Conservation (phyloP, 495 filamentous ascomycete species). For the Articulospora tetracladia region DNA sequence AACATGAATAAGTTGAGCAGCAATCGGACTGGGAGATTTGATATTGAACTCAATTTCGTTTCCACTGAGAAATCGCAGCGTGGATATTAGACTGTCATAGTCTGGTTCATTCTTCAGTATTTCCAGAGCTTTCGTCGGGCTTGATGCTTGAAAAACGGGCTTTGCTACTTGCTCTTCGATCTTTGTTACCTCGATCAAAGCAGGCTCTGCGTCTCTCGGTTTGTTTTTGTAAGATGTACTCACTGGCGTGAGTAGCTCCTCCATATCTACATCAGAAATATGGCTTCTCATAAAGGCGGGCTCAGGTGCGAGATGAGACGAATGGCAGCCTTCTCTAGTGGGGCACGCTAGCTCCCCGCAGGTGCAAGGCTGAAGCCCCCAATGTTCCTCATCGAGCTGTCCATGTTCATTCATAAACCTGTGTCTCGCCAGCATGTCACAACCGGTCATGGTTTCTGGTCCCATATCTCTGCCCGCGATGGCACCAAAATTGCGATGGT, state of each 20-base stretch:
- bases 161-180: neutral
- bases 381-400: neutral
- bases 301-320: neutral
- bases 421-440: slow-evolving; percentile 16
- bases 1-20: slow-evolving; percentile 65
- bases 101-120: slow-evolving; percentile 62
- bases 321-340: neutral
- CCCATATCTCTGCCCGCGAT: neutral
- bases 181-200: slow-evolving; percentile 20
- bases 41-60: slow-evolving; percentile 34
- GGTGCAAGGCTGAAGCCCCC: neutral
- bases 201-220: slow-evolving; percentile 19
- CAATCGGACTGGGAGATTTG: slow-evolving; percentile 54
- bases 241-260: slow-evolving; percentile 45
- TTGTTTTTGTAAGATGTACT: slow-evolving; percentile 37
- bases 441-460: slow-evolving; percentile 28
- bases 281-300: neutral
- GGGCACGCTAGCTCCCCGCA: neutral
- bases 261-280: slow-evolving; percentile 34
- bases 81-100: slow-evolving; percentile 47
- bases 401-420: neutral
- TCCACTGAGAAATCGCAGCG: slow-evolving; percentile 49
- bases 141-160: slow-evolving; percentile 26
- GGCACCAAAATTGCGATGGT: slow-evolving; percentile 12
- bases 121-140: slow-evolving; percentile 55